A percentile compares a stretch with the other conserved stretches of the same genome.
Conservation (phyloP, 352 stramenopile species). For the Peronospora tabacina region DNA sequence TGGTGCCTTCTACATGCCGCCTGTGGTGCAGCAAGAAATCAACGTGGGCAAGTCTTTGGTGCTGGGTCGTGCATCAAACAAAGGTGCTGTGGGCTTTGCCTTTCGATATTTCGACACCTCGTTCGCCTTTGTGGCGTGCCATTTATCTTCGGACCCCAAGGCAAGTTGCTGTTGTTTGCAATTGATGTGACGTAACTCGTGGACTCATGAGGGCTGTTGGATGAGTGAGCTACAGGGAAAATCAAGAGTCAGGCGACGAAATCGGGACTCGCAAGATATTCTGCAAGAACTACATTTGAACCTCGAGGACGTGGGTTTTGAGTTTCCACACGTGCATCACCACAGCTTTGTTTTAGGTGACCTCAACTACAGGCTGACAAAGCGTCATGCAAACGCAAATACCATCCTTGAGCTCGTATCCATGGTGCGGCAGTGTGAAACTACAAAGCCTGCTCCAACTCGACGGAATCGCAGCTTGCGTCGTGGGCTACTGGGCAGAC, state of each 20-base stretch:
- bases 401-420: conserved; percentile 60
- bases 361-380: conserved; percentile 84
- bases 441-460: conserved; percentile 13
- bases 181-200: background rate
- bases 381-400: conserved; percentile 39
- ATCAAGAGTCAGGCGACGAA: conserved; percentile 68
- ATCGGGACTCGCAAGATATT: conserved; percentile 63
- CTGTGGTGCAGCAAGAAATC: conserved; percentile 57
- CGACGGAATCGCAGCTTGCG: conserved; percentile 26
- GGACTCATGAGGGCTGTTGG: background rate
- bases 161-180: conserved; percentile 7
- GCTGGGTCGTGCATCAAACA: conserved; percentile 79
- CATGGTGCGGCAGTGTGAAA: conserved; percentile 35
- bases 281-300: conserved; percentile 76
- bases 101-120: conserved; percentile 85
- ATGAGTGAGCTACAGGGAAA: conserved; percentile 30
- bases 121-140: conserved; percentile 82
- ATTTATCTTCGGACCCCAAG: conserved; percentile 85
- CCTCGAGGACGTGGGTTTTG: conserved; percentile 72
- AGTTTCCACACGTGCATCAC: conserved; percentile 81
- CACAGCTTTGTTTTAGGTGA: conserved; percentile 87
- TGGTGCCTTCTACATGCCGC: conserved; percentile 77
- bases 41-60: conserved; percentile 74
- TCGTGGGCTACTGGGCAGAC: conserved; percentile 24
- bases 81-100: conserved; percentile 82